A percentile compares a stretch with the other conserved stretches of the same genome.
Conservation (phyloP, 306 rosid genomes). For the Dalbergia cochinchinensis region DNA sequence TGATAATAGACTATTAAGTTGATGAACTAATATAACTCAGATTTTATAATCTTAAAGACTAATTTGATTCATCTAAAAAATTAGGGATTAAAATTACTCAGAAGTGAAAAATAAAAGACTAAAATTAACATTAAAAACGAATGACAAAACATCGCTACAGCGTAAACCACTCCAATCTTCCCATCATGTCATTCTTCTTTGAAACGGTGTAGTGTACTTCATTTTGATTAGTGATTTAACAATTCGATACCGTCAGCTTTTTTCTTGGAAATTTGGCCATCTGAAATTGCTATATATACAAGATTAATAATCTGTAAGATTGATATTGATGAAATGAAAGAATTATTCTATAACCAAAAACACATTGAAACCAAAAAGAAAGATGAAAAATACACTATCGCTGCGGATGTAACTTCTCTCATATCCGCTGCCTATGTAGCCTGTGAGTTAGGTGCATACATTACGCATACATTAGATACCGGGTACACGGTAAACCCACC, state of each 20-base stretch:
- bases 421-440: background rate
- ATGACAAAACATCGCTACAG: background rate
- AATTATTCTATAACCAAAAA: constrained; percentile 18
- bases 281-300: constrained; percentile 17
- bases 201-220: background rate
- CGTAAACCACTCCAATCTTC: background rate
- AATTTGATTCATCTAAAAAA: too few relatives aligned
- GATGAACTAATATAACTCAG: too few relatives aligned
- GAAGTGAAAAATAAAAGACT: too few relatives aligned
- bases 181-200: background rate
- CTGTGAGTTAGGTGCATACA: too few relatives aligned
- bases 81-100: too few relatives aligned
- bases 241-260: background rate
- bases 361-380: background rate
- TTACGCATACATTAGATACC: background rate
- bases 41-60: too few relatives aligned
- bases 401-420: background rate
- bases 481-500: background rate
- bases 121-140: too few relatives aligned
- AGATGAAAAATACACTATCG: background rate
- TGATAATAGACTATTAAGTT: too few relatives aligned
- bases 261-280: background rate
- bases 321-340: constrained; percentile 38
- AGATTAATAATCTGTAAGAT: background rate
- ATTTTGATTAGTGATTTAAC: background rate